Evolutionary conservation across 306 rosid species (phyloP), one percentile per base, ranked within the genome.

Genomic region (Rosa persica): DNA sequence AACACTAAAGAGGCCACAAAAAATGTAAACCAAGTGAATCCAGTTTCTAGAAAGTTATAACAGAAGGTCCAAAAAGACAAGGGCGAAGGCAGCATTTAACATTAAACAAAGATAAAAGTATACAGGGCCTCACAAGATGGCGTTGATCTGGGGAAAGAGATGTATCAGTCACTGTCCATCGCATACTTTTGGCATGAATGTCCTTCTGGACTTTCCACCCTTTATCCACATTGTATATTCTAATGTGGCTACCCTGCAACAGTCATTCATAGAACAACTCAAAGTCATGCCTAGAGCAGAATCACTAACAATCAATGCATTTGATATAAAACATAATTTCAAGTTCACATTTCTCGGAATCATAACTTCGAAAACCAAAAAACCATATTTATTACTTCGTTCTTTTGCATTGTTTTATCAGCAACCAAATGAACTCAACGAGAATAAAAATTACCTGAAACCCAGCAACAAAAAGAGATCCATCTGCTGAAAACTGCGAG

Each of bases 141-240:
- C 70, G 70, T 78, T 80, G 91, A 84, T 94, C 93, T 1, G 96
- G 93, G 67, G 97, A 94, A 76, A 94, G 93, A 85, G 97, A 89
- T 19, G 97, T 89, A 84, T 94, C 98, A 22, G 97, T 94, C 74
- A 94, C 87, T 44, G 98, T 92, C 98, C 98, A 94, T 47, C 92
- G 84, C 88, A 94, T 80, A 82, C 86, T 87, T 87, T 84, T 88
- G 36, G 95, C 93, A 74, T 86, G 88, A 82, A 94, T 88, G 86
- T 90, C 87, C 86, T 94, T 94, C 86, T 74, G 88, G 74, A 92
- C 85, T 87, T 90, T 90, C 97, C 98, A 94, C 76, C 85, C 93
- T 74, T 67, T 83, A 11, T 92, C 93, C 83, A 92, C 98, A 81
- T 94, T 90, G 80, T 92, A 94, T 78, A 94, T 81, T 83, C 86